Evolutionary conservation across 805 yeast species (phyloP), one percentile per base, ranked within the genome.

Genomic region (Maudiozyma serrabonitensis): DNA sequence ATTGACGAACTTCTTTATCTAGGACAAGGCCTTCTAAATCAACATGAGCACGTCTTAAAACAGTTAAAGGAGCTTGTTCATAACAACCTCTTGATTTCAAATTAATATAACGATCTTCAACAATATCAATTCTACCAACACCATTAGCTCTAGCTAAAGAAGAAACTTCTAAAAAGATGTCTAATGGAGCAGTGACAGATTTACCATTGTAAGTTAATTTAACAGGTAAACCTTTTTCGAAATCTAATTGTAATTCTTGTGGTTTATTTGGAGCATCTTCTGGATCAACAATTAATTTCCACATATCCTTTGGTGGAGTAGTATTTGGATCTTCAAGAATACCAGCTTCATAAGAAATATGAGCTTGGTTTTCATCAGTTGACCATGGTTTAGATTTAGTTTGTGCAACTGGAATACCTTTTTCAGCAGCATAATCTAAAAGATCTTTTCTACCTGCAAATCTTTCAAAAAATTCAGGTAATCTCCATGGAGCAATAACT

Each of bases 331-430:
- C 96, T 75, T 93, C 99, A 65, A 93, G 81, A 60, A 93, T 93
- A 73, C 99, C 99, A 56, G 99, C 99, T 78, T 93, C 99, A 70
- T 87, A 93, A 39, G 98, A 91, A 70, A 93, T 93, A 73, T 93
- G 99, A 44, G 98, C 99, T 81, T 91, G 75, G 80, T 93, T 93
- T 76, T 93, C 99, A 70, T 93, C 99, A 51, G 99, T 93, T 37
- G 98, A 90, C 99, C 99, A 93, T 61, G 99, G 99, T 77, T 93
- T 93, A 57, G 98, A 88, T 72, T 89, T 89, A 59, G 99, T 93
- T 76, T 93, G 99, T 46, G 95, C 76, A 51, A 93, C 99, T 56
- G 95, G 95, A 59, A 93, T 93, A 61, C 78, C 80, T 79, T 93
- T 93, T 60, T 79, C 79, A 50, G 86, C 93, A 55, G 99, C 96